Evolutionary conservation across 495 filamentous ascomycete species (phyloP), one percentile per base, ranked within the genome.

Genomic region (Penicillium simplicissimum): DNA sequence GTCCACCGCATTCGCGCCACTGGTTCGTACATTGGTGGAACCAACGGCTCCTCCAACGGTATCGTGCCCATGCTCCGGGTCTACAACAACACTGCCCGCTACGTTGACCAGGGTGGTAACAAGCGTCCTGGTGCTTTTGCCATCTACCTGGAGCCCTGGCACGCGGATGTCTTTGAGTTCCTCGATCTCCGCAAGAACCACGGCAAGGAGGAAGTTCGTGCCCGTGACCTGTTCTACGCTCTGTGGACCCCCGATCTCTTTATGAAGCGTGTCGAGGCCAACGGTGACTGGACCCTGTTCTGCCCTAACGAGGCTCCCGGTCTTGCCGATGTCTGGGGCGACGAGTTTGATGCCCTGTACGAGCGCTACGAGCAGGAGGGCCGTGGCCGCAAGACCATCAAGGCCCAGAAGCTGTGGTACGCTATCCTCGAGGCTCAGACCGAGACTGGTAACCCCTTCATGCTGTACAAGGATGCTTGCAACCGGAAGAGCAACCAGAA

Each of bases 401-500:
- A 96, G 79, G 95, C 95, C 52, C 95, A 98, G 82, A 97, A 98
- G 83, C 90, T 98, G 52, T 98, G 95, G 95, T 97, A 97, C 74
- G 90, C 92, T 56, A 96, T 98, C 62, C 85, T 98, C 42, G 95
- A 98, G 77, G 89, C 96, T 59, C 95, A 98, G 81, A 97, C 93
- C 34, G 95, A 98, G 86, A 98, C 95, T 42, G 95, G 95, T 59
- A 97, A 96, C 79, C 95, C 95, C 48, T 98, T 96, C 82, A 98
- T 98, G 90, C 87, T 97, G 57, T 98, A 98, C 88, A 98, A 98
- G 82, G 95, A 98, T 76, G 86, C 89, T 65, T 94, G 91, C 84
- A 98, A 98, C 83, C 85, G 87, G 68, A 98, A 98, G 87, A 97
- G 93, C 83, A 98, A 98, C 85, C 95, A 98, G 78, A 96, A 98